Percentiles rank a stretch among this genome's conserved stretches.
Evolutionary conservation across 768 basidiomycete species (phyloP).

Genomic region (Butyriboletus loyo): DNA sequence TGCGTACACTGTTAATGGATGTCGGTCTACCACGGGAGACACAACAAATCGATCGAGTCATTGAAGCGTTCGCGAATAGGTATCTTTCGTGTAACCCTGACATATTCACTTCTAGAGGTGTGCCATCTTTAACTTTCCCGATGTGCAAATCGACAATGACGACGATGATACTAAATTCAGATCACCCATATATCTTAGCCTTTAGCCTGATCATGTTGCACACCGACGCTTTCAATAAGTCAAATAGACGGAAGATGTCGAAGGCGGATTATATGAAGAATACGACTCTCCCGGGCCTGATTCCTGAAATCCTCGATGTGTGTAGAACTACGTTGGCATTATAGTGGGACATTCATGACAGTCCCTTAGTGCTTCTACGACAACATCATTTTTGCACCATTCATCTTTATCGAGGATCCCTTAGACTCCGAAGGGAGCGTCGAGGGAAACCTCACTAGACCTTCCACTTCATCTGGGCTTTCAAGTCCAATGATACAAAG

Average conservation of each 20-base stretch:
- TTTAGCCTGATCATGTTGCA: constrained; percentile 99
- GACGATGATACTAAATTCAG: constrained; percentile 37
- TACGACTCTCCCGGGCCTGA: constrained; percentile 80
- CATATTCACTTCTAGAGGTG: constrained; percentile 77
- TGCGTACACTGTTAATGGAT: constrained; percentile 88
- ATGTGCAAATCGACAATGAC: not conserved
- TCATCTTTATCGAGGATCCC: constrained; percentile 94
- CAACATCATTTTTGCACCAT: constrained; percentile 93
- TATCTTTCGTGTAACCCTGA: constrained; percentile 82
- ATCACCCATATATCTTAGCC: constrained; percentile 92
- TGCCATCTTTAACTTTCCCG: constrained; percentile 10
- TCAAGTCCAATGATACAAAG: constrained; percentile 30
- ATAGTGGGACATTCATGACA: constrained; percentile 1
- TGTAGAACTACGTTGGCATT: constrained; percentile 21
- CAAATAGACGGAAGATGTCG: constrained; percentile 96
- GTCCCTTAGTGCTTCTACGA: constrained; percentile 82
- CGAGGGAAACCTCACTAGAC: constrained; percentile 41
- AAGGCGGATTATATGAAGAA: constrained; percentile 94
- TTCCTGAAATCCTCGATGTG: constrained; percentile 83
- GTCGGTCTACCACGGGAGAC: constrained; percentile 92
- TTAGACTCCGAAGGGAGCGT: constrained; percentile 56
- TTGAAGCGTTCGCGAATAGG: constrained; percentile 88
- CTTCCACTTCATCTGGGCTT: constrained; percentile 35
- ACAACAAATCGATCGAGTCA: constrained; percentile 96
- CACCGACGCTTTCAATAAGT: constrained; percentile 97